These are phyloP conservation scores for Phylloboletellus chloephorus DNA, from an alignment of 1,284 basidiomycete species.

Conservation along the genomic window DNA sequence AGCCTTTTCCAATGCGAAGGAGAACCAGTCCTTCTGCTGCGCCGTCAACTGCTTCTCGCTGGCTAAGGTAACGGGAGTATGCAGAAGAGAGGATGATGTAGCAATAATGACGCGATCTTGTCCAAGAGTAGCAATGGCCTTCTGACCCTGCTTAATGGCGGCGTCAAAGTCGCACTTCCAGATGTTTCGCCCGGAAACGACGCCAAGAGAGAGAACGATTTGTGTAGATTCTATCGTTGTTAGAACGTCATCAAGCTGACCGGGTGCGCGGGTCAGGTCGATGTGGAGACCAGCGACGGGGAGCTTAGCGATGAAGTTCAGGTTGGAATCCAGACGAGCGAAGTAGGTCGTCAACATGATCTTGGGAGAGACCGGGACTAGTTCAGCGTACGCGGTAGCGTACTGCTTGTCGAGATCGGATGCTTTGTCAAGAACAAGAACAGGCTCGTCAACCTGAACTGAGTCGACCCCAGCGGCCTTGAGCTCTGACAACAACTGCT, in stretches of 20 bases:
- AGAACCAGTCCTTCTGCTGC: slow-evolving; percentile 97
- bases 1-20: slow-evolving; percentile 97
- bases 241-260: slow-evolving; percentile 83
- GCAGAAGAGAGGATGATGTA: slow-evolving; percentile 96
- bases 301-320: slow-evolving; percentile 88
- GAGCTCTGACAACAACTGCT: slow-evolving; percentile 85
- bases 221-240: slow-evolving; percentile 79
- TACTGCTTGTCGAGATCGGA: slow-evolving; percentile 79
- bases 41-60: slow-evolving; percentile 89
- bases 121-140: slow-evolving; percentile 79
- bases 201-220: slow-evolving; percentile 87
- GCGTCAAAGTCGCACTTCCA: slow-evolving; percentile 97
- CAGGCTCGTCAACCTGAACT: slow-evolving; percentile 97
- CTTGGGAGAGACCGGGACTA: slow-evolving; percentile 82
- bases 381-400: slow-evolving; percentile 76
- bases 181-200: slow-evolving; percentile 98
- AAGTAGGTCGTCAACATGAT: slow-evolving; percentile 96
- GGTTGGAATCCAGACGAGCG: slow-evolving; percentile 90
- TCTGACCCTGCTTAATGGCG: slow-evolving; percentile 80
- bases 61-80: slow-evolving; percentile 94
- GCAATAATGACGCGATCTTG: slow-evolving; percentile 88
- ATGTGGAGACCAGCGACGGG: slow-evolving; percentile 95
- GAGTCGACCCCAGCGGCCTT: slow-evolving; percentile 90
- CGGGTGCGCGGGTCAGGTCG: slow-evolving; percentile 91
- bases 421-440: slow-evolving; percentile 90